These are phyloP conservation scores for Daedaleopsis sinensis DNA, from an alignment of 768 basidiomycete species.

Conservation along the genomic window DNA sequence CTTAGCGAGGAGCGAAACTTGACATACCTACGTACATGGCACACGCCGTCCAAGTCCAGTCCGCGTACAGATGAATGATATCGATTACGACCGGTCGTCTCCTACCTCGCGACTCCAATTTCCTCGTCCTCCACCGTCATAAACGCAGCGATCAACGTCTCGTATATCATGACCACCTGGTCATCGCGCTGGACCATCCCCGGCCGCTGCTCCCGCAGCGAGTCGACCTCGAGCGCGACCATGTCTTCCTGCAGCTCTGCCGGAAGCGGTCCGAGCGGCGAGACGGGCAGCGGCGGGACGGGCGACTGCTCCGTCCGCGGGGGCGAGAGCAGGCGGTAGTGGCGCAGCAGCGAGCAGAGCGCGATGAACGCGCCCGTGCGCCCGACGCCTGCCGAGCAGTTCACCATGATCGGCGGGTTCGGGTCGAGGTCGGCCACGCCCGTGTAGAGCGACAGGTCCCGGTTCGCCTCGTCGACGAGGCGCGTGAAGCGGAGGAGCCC, in stretches of 20 bases:
- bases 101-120: neutral
- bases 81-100: neutral
- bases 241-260: constrained; percentile 52
- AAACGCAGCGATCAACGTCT: constrained; percentile 40
- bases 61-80: neutral
- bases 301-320: constrained; percentile 33
- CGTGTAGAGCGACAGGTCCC: constrained; percentile 40
- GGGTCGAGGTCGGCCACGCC: constrained; percentile 40
- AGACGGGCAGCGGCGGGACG: constrained; percentile 42
- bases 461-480: constrained; percentile 67
- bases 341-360: constrained; percentile 75
- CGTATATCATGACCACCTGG: constrained; percentile 68
- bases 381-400: constrained; percentile 88
- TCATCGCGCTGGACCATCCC: constrained; percentile 80
- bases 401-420: constrained; percentile 79
- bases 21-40: too few species aligned
- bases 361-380: constrained; percentile 88
- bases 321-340: constrained; percentile 45
- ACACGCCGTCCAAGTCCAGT: too few species aligned
- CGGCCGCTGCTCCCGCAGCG: constrained; percentile 76
- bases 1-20: too few species aligned
- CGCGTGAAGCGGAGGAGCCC: constrained; percentile 62
- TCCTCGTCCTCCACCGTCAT: neutral
- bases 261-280: constrained; percentile 63
- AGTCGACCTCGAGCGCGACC: constrained; percentile 74